A percentile compares a stretch with the other conserved stretches of the same genome.
These are phyloP conservation scores for Cladosporium halotolerans DNA, from an alignment of 2,329 filamentous ascomycete species.

Conservation along the genomic window DNA sequence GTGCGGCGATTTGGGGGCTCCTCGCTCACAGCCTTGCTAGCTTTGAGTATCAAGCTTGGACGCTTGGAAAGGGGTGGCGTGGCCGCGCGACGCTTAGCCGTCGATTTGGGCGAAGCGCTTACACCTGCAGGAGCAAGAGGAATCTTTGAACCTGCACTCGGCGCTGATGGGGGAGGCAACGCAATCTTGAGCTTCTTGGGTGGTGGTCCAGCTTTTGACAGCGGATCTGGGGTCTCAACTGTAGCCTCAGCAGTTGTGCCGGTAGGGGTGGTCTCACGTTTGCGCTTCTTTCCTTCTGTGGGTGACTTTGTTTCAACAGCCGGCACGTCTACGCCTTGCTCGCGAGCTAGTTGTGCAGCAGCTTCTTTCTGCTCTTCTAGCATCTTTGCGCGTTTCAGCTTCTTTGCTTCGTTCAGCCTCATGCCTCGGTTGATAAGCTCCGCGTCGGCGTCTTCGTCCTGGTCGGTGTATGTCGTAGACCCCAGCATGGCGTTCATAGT, in stretches of 20 bases:
- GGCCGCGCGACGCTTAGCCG: constrained; percentile 19
- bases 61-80: constrained; percentile 21
- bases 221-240: constrained; percentile 16
- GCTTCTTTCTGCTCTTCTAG: constrained; percentile 40
- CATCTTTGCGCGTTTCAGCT: constrained; percentile 60
- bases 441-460: constrained; percentile 49
- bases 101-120: constrained; percentile 28
- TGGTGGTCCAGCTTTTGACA: constrained; percentile 21
- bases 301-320: constrained; percentile 10
- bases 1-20: constrained; percentile 39
- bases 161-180: constrained; percentile 11
- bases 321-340: constrained; percentile 20
- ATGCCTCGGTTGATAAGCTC: constrained; percentile 66
- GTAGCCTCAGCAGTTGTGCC: constrained; percentile 11
- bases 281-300: constrained; percentile 44
- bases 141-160: constrained; percentile 25
- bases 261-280: constrained; percentile 44
- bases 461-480: constrained; percentile 25
- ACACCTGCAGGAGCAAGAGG: constrained; percentile 39
- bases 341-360: constrained; percentile 28
- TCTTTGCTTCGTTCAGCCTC: constrained; percentile 73
- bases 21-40: constrained; percentile 42
- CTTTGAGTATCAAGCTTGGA: constrained; percentile 35
- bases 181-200: constrained; percentile 32
- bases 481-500: constrained; percentile 29